phyloP scores from a whole-genome alignment of 495 filamentous ascomycete genomes.

The Tuber magnatum region DNA sequence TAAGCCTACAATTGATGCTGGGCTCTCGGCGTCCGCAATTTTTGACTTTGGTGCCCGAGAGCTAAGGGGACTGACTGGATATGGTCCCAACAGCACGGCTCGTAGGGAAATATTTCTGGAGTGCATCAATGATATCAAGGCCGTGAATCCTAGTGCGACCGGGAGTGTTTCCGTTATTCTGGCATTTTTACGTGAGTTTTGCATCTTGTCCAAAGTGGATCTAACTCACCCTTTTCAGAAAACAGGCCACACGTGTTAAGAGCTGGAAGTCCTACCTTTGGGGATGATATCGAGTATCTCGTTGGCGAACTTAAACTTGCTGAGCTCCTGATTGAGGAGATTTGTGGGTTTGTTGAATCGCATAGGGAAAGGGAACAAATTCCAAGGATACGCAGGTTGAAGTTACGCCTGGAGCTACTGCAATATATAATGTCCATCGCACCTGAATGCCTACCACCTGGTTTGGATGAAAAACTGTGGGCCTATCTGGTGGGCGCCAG shows the following conservation, averaged over 20 bases:
- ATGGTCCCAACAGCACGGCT: slow-evolving; percentile 48
- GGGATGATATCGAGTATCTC: slow-evolving; percentile 48
- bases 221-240: slow-evolving; percentile 23
- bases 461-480: slow-evolving; percentile 36
- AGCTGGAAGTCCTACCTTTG: slow-evolving; percentile 42
- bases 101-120: slow-evolving; percentile 52
- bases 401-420: slow-evolving; percentile 39
- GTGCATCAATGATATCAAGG: slow-evolving; percentile 55
- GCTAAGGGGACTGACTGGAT: slow-evolving; percentile 40
- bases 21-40: slow-evolving; percentile 46
- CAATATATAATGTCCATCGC: slow-evolving; percentile 39
- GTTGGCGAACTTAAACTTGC: slow-evolving; percentile 52
- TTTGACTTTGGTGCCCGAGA: slow-evolving; percentile 47
- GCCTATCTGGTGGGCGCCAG: slow-evolving; percentile 35
- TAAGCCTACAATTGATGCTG: slow-evolving; percentile 40
- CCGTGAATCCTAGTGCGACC: slow-evolving; percentile 50
- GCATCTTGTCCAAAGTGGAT: slow-evolving; percentile 27
- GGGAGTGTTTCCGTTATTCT: slow-evolving; percentile 68
- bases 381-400: slow-evolving; percentile 32
- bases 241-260: slow-evolving; percentile 32
- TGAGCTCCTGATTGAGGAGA: slow-evolving; percentile 49
- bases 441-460: slow-evolving; percentile 31
- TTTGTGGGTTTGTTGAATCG: slow-evolving; percentile 46
- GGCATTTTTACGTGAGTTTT: slow-evolving; percentile 51
- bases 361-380: slow-evolving; percentile 31